Percentiles rank a stretch among this genome's conserved stretches.
phyloP scores from a whole-genome alignment of 2,329 filamentous ascomycete genomes.

The Xylariaceae sp. region DNA sequence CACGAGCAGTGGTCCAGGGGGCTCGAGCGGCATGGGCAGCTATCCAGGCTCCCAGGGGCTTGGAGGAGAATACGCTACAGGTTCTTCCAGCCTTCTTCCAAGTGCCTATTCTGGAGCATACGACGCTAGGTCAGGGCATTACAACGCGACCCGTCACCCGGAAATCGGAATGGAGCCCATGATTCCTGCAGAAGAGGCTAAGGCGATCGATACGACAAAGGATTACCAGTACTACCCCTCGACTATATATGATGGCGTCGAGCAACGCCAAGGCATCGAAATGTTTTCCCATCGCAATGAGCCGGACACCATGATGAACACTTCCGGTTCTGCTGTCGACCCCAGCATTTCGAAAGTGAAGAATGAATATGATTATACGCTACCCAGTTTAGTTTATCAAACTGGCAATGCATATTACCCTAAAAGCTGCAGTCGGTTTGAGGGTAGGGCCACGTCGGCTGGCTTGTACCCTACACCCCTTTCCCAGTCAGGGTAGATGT shows the following conservation, averaged over 20 bases:
- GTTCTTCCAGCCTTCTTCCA: conserved; percentile 37
- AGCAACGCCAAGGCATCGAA: conserved; percentile 42
- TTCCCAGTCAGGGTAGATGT: conserved; percentile 38
- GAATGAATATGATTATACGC: conserved; percentile 42
- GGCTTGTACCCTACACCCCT: conserved; percentile 52
- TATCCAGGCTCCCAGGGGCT: conserved; percentile 38
- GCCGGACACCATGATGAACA: conserved; percentile 26
- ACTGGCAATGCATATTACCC: conserved; percentile 37
- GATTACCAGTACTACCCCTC: conserved; percentile 52
- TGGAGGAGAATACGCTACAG: conserved; percentile 35
- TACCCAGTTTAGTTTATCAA: conserved; percentile 46
- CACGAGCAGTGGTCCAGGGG: conserved; percentile 60
- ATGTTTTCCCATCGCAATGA: conserved; percentile 41
- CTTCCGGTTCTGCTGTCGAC: conserved; percentile 31
- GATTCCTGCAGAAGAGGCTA: conserved; percentile 47
- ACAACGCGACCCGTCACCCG: conserved; percentile 40
- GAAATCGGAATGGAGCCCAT: conserved; percentile 47
- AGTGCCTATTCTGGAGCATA: conserved; percentile 35
- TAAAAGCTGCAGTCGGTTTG: conserved; percentile 45
- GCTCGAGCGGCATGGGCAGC: conserved; percentile 56
- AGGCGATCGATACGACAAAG: conserved; percentile 44
- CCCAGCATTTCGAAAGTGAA: conserved; percentile 41
- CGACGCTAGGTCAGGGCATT: conserved; percentile 38
- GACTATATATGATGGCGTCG: conserved; percentile 45
- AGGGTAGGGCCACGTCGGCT: conserved; percentile 46